Conservation (phyloP, 805 yeast genomes). For the Debaryomyces maramus region DNA sequence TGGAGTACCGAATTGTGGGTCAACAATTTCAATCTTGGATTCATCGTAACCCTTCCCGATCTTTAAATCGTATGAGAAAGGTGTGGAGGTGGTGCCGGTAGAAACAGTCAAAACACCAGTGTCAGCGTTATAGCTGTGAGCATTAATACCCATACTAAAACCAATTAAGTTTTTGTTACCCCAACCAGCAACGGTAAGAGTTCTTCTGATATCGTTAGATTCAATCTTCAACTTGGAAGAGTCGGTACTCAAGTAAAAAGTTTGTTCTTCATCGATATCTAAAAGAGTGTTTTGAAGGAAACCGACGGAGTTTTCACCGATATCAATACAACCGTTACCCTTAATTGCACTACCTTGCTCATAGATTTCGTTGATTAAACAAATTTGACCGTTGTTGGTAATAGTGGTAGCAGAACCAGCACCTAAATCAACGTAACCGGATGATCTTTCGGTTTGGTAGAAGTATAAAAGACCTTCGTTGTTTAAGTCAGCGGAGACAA, state of each 20-base stretch:
- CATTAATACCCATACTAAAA: constrained; percentile 2
- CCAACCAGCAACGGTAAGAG: constrained; percentile 24
- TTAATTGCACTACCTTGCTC: constrained; percentile 19
- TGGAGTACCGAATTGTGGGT: constrained; percentile 1
- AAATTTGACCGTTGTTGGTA: constrained; percentile 27
- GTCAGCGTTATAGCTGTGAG: constrained; percentile 7
- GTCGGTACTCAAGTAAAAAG: constrained; percentile 17
- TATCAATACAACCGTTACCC: constrained; percentile 27
- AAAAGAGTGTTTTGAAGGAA: constrained; percentile 11
- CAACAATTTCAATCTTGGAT: not conserved
- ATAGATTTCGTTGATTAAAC: constrained; percentile 23
- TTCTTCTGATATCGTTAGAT: constrained; percentile 12
- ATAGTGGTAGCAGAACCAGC: constrained; percentile 11
- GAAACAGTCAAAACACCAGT: constrained; percentile 22
- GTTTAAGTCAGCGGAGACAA: constrained; percentile 13
- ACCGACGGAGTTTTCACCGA: constrained; percentile 12
- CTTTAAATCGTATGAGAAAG: not conserved
- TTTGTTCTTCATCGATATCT: constrained; percentile 14
- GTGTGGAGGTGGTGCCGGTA: not conserved
- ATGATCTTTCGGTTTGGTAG: constrained; percentile 10
- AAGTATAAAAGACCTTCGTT: constrained; percentile 21
- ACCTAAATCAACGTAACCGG: constrained; percentile 17
- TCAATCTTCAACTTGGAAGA: constrained; percentile 17
- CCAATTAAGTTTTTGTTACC: constrained; percentile 24
- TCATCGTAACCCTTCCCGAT: constrained; percentile 10